Conservation (phyloP, 129 eudicot genomes). For the Pseudognaphalium luteoalbum region DNA sequence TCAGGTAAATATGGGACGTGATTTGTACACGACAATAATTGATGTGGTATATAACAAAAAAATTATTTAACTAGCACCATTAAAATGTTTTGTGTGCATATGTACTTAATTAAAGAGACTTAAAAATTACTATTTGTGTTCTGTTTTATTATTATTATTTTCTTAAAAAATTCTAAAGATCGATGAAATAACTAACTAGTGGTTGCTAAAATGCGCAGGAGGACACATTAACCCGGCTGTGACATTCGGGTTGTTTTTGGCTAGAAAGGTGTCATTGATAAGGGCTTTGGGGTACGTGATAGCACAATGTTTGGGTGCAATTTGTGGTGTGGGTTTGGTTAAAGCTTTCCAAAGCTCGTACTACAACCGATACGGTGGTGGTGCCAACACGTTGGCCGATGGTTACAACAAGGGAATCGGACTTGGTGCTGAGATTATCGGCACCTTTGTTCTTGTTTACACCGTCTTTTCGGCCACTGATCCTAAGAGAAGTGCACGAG, state of each 20-base stretch:
- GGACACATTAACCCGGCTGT: constrained; percentile 97
- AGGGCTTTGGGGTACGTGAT: constrained; percentile 82
- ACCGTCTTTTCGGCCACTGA: constrained; percentile 89
- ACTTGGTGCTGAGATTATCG: constrained; percentile 84
- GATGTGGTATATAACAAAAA: not conserved
- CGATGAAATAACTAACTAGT: too few relatives aligned
- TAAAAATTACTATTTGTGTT: too few relatives aligned
- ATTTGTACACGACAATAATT: not conserved
- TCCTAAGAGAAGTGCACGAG: constrained; percentile 89
- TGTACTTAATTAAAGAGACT: too few relatives aligned
- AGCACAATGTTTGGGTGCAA: constrained; percentile 90
- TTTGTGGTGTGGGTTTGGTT: constrained; percentile 85
- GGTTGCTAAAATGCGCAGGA: constrained; percentile 47
- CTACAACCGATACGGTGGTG: constrained; percentile 76
- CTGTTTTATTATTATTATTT: too few relatives aligned
- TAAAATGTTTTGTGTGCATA: too few relatives aligned
- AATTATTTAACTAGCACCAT: too few relatives aligned
- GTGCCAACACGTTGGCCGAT: constrained; percentile 57
- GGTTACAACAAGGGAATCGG: constrained; percentile 88
- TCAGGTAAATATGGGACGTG: constrained; percentile 52
- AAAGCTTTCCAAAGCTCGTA: constrained; percentile 73
- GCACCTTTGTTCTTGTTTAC: constrained; percentile 86
- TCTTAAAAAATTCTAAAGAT: not conserved
- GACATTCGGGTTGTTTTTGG: constrained; percentile 82
- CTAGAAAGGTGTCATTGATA: constrained; percentile 72